phyloP scores from a whole-genome alignment of 2,329 filamentous ascomycete genomes.

The Basipetospora chlamydospora region DNA sequence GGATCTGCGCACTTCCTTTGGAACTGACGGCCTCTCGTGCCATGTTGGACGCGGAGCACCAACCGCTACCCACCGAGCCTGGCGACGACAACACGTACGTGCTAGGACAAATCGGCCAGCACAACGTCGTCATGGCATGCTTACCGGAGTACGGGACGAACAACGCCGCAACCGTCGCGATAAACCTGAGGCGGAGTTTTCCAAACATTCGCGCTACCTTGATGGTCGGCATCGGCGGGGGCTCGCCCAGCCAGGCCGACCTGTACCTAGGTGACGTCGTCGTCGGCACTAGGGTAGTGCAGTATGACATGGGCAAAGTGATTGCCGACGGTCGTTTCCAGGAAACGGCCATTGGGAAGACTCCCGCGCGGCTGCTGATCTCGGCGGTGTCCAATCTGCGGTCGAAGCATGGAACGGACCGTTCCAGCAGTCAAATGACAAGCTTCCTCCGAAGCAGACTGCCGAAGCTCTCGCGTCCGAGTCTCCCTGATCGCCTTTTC shows the following conservation, averaged over 20 bases:
- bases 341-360: background rate
- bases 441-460: too few species aligned
- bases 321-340: conserved; percentile 6
- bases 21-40: conserved; percentile 9
- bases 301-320: conserved; percentile 13
- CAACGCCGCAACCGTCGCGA: conserved; percentile 11
- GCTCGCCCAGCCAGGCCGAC: conserved; percentile 9
- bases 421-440: too few species aligned
- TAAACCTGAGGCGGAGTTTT: conserved; percentile 23
- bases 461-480: too few species aligned
- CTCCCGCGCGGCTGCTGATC: too few species aligned
- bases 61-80: too few species aligned
- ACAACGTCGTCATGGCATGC: conserved; percentile 16
- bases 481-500: too few species aligned
- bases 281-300: conserved; percentile 14
- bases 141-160: conserved; percentile 13
- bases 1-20: conserved; percentile 10
- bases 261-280: conserved; percentile 14
- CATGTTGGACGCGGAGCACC: conserved; percentile 11
- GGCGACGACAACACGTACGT: conserved; percentile 11
- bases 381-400: too few species aligned
- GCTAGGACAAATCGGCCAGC: conserved; percentile 9
- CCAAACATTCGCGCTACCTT: conserved; percentile 11
- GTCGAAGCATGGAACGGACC: too few species aligned
- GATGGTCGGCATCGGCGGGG: conserved; percentile 14